Percentiles rank a stretch among this genome's conserved stretches.
These are phyloP conservation scores for Lepraria neglecta DNA, from an alignment of 495 filamentous ascomycete genomes.

Conservation along the genomic window DNA sequence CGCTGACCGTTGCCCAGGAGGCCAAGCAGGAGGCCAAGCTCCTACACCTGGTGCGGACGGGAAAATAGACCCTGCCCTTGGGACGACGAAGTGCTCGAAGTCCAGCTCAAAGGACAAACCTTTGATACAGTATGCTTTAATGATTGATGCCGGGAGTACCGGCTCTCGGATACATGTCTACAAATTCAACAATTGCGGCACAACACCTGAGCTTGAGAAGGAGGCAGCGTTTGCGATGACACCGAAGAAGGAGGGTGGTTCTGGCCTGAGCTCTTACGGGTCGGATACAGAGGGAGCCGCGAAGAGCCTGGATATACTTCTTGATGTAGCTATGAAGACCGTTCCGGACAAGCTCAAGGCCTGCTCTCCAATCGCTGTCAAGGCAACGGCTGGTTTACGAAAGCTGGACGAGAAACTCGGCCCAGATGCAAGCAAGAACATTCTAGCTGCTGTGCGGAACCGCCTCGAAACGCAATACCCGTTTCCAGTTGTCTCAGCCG, in stretches of 20 bases:
- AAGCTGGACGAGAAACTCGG: constrained; percentile 52
- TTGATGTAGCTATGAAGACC: constrained; percentile 73
- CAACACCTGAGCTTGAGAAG: constrained; percentile 87
- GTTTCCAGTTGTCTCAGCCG: constrained; percentile 82
- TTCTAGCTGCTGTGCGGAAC: constrained; percentile 74
- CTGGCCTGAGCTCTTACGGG: constrained; percentile 81
- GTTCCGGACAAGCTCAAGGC: constrained; percentile 81
- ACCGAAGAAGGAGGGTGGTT: constrained; percentile 64
- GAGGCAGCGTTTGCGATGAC: constrained; percentile 83
- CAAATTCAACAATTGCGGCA: constrained; percentile 96
- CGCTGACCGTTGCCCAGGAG: neutral
- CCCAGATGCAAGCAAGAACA: constrained; percentile 70
- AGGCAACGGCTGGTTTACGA: constrained; percentile 90
- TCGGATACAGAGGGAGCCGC: constrained; percentile 81
- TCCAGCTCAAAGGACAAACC: constrained; percentile 81
- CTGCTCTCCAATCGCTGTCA: constrained; percentile 89
- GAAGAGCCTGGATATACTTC: constrained; percentile 76
- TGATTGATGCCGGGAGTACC: constrained; percentile 98
- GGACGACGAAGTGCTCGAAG: constrained; percentile 67
- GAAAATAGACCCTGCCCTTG: constrained; percentile 20
- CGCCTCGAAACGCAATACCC: constrained; percentile 86
- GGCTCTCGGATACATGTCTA: constrained; percentile 98
- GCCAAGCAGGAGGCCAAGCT: constrained; percentile 3
- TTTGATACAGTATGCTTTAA: constrained; percentile 91
- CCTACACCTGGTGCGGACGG: constrained; percentile 1